Evolutionary conservation across 2,329 filamentous ascomycete genomes (phyloP), one percentile per base, ranked within the genome.

Genomic region (Endoconidiophora laricicola): DNA sequence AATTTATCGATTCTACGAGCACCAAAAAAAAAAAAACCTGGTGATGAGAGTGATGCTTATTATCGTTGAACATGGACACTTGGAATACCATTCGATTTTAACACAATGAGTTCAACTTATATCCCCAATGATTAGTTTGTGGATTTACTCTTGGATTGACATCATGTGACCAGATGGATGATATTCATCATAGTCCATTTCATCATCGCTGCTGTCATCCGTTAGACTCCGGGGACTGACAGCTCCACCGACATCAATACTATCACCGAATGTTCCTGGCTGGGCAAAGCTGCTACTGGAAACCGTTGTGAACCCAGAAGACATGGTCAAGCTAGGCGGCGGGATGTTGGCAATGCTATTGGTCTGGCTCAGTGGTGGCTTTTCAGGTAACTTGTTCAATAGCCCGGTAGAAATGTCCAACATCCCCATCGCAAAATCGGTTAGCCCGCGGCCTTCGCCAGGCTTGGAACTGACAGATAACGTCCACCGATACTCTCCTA

Each of bases 401-500:
- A 86, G 62, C 0, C 78, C 78, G 0, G 78, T 81, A 18, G 77
- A 81, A 49, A 81, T 81, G 59, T 86, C 83, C 41, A 87, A 66
- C 71, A 84, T 85, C 2, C 79, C 79, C 68, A 86, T 80, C n/a
- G 83, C 82, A 57, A 85, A 86, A 54, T 76, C 72, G 0, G 78
- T 81, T 48, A 81, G 59, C 1, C 72, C 69, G 44, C 66, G 71
- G 49, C 69, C 71, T 57, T 75, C 74, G 2, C 74, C 73, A 0
- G 83, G 79, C 61, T 86, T 86, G 42, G 78, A 81, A 63, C 82
- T 88, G 44, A 96, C 88, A 6, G 82, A 83, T 50, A 96, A 70
- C 7, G 90, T 95, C 90, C 90, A 98, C 46, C 86, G 77, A 61
- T 95, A 96, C 65, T 98, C 90, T 53, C 79, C 81, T 20, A 96